Conservation (phyloP, 768 basidiomycete species). For the Lentinus tigrinus region DNA sequence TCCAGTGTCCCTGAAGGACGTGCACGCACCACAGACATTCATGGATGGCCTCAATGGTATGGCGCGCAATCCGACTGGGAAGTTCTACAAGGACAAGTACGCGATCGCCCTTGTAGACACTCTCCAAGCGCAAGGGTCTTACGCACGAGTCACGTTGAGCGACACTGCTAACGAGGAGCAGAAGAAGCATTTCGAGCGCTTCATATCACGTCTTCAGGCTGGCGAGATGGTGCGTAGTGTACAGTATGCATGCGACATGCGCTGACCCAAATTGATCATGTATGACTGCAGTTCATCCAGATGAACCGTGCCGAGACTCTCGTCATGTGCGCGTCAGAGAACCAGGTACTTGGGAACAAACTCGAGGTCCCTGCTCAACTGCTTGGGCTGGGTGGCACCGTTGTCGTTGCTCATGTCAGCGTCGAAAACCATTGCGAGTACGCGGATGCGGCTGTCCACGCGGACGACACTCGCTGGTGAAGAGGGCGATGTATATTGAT, state of each 20-base stretch:
- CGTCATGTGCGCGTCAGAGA: slow-evolving; percentile 58
- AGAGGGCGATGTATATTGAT: background rate
- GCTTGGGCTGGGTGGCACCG: slow-evolving; percentile 39
- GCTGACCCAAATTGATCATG: background rate
- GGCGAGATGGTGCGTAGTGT: slow-evolving; percentile 48
- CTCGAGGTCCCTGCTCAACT: slow-evolving; percentile 50
- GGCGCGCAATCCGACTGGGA: slow-evolving; percentile 46
- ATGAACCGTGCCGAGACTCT: slow-evolving; percentile 52
- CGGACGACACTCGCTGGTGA: slow-evolving; percentile 22
- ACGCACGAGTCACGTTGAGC: slow-evolving; percentile 44
- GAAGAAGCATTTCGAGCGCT: slow-evolving; percentile 46
- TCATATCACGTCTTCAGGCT: slow-evolving; percentile 47
- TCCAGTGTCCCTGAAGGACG: slow-evolving; percentile 47
- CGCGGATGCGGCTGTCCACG: slow-evolving; percentile 46
- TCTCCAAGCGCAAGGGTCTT: slow-evolving; percentile 49
- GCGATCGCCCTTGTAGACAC: slow-evolving; percentile 53
- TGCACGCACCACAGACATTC: slow-evolving; percentile 30
- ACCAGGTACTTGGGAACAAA: slow-evolving; percentile 42
- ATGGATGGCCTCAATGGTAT: slow-evolving; percentile 39
- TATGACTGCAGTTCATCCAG: slow-evolving; percentile 51
- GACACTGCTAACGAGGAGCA: slow-evolving; percentile 41
- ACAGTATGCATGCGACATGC: background rate
- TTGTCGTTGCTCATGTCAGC: slow-evolving; percentile 55
- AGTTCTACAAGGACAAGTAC: slow-evolving; percentile 53
- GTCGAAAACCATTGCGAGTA: slow-evolving; percentile 63